Base-by-base conservation (phyloP, 345 rosid species). In the Carallia pectinifolia region DNA sequence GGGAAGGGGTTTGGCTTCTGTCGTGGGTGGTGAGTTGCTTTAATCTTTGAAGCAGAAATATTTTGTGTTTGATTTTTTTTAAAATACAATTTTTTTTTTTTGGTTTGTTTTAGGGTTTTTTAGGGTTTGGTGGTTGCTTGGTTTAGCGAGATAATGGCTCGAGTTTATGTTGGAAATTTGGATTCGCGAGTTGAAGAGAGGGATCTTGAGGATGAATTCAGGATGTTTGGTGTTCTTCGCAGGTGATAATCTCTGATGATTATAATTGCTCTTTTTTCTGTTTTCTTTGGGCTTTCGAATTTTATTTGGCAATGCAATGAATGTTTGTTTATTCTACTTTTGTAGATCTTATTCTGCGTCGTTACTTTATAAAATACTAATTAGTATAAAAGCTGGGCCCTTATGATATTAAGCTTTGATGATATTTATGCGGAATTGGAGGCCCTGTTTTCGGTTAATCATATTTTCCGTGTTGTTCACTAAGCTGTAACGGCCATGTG, bases 141-240 rank as follows among this genome's bases (percentile, higher is more conserved):
- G 1, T 63, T 9, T 19, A 30, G 34, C 33, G 34, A 18, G 9
- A 60, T 34, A 60, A 90, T 90, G 96, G 68, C 96, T 67, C 83
- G 89, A 64, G 92, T 90, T 77, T 90, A 88, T 54, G 87, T 90
- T 33, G 96, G 93, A 63, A 88, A 87, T 74, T 54, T 90, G 74
- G 93, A 90, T 44, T 85, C 93, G 53, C 82, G 85, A 1, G 89
- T 87, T 63, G 50, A 83, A 19, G 94, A 87, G 79, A 87, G 90
- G 73, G 92, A 90, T 12, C 90, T 90, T 2, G 97, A 87, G 79
- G 92, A 90, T 63, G 94, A 88, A 77, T 90, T 90, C 77, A 80
- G 83, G 12, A 29, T 82, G 72, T 90, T 77, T 61, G 97, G 97
- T 62, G 89, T 87, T 64, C 87, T 89, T 47, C 83, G 89, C 77